phyloP scores from a whole-genome alignment of 139 green algal genomes.

The Dunaliella primolecta region DNA sequence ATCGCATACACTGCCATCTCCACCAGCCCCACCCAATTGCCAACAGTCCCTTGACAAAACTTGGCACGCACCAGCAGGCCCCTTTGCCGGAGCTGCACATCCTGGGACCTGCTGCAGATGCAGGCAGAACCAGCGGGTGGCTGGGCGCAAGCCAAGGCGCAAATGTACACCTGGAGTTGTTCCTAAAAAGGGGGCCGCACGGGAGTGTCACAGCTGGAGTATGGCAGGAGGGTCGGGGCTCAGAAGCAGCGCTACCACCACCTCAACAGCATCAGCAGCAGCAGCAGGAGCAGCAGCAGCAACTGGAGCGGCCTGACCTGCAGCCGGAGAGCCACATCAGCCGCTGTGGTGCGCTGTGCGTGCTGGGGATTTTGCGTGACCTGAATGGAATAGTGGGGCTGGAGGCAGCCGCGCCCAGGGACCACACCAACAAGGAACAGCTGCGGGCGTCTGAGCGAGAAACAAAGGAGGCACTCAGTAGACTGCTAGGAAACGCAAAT shows the following conservation, averaged over 20 bases:
- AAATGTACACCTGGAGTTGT: neutral
- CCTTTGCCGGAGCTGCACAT: too few species aligned
- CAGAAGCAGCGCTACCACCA: too few species aligned
- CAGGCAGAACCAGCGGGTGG: neutral
- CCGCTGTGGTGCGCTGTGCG: neutral
- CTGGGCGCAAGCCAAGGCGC: neutral
- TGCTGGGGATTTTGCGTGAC: neutral
- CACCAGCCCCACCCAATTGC: too few species aligned
- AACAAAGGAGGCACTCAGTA: neutral
- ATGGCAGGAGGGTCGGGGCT: neutral
- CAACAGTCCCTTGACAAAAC: too few species aligned
- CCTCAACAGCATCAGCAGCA: neutral
- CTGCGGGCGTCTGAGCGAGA: neutral
- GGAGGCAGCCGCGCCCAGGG: neutral
- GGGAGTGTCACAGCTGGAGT: neutral
- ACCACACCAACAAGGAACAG: neutral
- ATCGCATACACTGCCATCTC: neutral
- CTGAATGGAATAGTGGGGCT: neutral
- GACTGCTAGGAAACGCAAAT: neutral
- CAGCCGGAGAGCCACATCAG: neutral
- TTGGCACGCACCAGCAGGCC: too few species aligned
- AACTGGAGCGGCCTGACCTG: neutral
- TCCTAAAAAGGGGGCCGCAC: neutral
- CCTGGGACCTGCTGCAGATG: neutral
- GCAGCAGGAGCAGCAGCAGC: neutral